These are phyloP conservation scores for Kentomonas sorsogonicus DNA, from an alignment of 208 protist genomes.

Conservation along the genomic window DNA sequence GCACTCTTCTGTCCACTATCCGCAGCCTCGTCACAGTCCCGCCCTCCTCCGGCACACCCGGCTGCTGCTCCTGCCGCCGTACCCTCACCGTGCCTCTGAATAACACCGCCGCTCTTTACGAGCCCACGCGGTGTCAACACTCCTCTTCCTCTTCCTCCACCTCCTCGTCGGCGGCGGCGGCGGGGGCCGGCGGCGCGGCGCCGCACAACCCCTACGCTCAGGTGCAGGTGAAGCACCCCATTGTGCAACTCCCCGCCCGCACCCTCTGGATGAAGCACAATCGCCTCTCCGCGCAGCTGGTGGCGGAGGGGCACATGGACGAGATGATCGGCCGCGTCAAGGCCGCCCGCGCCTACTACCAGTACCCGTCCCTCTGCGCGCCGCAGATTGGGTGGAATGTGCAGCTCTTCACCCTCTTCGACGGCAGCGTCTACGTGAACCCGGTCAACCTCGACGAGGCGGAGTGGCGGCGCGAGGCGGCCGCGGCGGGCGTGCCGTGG, in stretches of 20 bases:
- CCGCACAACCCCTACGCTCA: constrained; percentile 19
- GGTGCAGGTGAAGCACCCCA: constrained; percentile 48
- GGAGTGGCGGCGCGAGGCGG: constrained; percentile 31
- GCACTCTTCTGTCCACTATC: no score
- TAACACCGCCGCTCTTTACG: no score
- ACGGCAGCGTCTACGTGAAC: constrained; percentile 80
- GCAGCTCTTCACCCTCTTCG: constrained; percentile 83
- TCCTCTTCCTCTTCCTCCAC: not conserved
- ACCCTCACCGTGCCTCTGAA: no score
- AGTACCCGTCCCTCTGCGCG: constrained; percentile 82
- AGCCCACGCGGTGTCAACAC: no score
- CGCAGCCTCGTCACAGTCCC: no score
- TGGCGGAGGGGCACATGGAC: constrained; percentile 41
- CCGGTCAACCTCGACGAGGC: constrained; percentile 65
- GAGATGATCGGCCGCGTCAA: constrained; percentile 64
- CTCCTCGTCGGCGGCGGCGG: not conserved
- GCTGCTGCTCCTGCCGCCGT: no score
- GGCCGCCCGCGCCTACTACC: constrained; percentile 73
- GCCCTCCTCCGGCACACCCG: no score
- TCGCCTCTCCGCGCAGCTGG: constrained; percentile 24
- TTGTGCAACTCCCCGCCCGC: constrained; percentile 80
- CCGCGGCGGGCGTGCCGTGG: constrained; percentile 19
- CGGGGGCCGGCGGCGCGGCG: constrained; percentile 11
- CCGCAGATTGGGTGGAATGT: constrained; percentile 89
- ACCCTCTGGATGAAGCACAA: constrained; percentile 75